A percentile compares a stretch with the other conserved stretches of the same genome.
Conservation (phyloP, 306 rosid species). For the Psophocarpus tetragonolobus region DNA sequence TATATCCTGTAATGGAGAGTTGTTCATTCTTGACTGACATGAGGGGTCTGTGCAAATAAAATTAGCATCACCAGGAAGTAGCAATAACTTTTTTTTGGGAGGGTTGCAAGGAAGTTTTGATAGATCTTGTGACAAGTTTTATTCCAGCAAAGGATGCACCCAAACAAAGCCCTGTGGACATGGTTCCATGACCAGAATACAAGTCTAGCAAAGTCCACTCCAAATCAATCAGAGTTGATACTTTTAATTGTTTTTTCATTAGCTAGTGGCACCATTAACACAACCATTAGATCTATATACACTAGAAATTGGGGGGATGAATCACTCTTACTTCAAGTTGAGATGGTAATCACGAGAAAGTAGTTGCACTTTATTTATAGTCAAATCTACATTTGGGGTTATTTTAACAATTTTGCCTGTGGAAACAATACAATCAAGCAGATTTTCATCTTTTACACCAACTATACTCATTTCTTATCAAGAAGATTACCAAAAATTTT, state of each 20-base stretch:
- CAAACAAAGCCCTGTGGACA: slow-evolving; percentile 53
- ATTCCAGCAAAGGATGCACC: slow-evolving; percentile 44
- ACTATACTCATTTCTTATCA: slow-evolving; percentile 39
- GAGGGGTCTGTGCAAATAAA: slow-evolving; percentile 91
- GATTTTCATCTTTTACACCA: slow-evolving; percentile 42
- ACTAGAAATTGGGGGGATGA: slow-evolving; percentile 34
- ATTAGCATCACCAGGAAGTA: slow-evolving; percentile 75
- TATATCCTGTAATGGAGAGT: slow-evolving; percentile 57
- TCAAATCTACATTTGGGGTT: slow-evolving; percentile 32
- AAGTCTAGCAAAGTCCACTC: slow-evolving; percentile 41
- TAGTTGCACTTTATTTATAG: neutral
- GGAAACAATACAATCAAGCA: slow-evolving; percentile 40
- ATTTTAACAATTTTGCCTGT: slow-evolving; percentile 29
- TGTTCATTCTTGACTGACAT: slow-evolving; percentile 59
- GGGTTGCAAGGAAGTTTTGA: too few relatives aligned
- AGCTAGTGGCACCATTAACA: too few relatives aligned
- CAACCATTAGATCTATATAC: slow-evolving; percentile 26
- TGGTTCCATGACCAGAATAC: slow-evolving; percentile 54
- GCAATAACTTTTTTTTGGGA: slow-evolving; percentile 44
- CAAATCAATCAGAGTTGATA: neutral
- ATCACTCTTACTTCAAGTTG: slow-evolving; percentile 33
- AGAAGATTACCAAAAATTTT: slow-evolving; percentile 29
- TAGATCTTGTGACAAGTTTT: slow-evolving; percentile 47
- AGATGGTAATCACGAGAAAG: slow-evolving; percentile 37
- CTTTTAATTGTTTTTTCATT: neutral